Percentiles rank a stretch among this genome's conserved stretches.
Conservation (phyloP, 2,329 filamentous ascomycete genomes). For the Pseudogymnoascus sp. region DNA sequence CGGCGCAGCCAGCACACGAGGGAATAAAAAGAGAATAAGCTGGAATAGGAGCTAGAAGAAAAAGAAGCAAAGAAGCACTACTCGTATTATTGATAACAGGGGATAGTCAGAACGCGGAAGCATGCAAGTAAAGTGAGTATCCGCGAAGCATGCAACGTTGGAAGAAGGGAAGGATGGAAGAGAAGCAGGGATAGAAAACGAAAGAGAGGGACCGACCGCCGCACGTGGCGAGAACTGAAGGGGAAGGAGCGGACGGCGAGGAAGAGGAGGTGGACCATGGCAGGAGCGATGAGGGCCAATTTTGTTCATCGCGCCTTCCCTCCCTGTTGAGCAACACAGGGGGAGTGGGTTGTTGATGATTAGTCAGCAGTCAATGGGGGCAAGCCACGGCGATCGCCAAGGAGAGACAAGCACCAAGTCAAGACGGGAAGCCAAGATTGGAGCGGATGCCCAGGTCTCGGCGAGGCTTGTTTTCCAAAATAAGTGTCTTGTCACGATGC, state of each 20-base stretch:
- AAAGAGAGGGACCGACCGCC: not conserved
- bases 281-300: not conserved
- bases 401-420: not conserved
- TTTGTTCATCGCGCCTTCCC: not conserved
- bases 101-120: not conserved
- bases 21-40: not conserved
- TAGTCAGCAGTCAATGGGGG: not conserved
- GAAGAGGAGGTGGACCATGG: not conserved
- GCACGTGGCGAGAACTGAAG: not conserved
- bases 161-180: not conserved
- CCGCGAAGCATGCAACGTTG: not conserved
- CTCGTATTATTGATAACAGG: not conserved
- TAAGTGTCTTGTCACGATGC: not conserved
- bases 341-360: not conserved
- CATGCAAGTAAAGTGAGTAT: not conserved
- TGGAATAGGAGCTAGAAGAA: not conserved
- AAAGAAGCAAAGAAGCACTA: not conserved
- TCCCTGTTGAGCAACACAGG: not conserved
- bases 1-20: not conserved
- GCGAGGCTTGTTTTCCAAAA: not conserved
- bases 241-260: not conserved
- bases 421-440: not conserved
- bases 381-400: not conserved
- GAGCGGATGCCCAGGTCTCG: not conserved
- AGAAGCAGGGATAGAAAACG: not conserved